Evolutionary conservation across 2,329 filamentous ascomycete genomes (phyloP).

Genomic region (Westerdykella ornata): DNA sequence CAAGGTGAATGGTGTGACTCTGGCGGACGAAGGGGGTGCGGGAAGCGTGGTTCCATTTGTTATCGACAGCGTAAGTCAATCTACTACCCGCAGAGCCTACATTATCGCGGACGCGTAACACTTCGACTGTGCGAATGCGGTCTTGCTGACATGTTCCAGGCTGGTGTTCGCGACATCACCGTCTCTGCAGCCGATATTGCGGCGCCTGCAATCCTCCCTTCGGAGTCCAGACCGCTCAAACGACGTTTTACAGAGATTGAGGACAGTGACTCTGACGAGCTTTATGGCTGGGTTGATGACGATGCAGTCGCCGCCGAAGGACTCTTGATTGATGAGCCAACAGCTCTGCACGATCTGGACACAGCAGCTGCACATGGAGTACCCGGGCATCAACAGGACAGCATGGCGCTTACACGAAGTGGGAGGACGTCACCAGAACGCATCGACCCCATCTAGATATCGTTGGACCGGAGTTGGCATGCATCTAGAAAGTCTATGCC

Average conservation of each 20-base stretch:
- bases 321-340: slow-evolving; percentile 30
- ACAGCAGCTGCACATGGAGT: too few species aligned
- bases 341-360: neutral
- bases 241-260: slow-evolving; percentile 52
- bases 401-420: too few species aligned
- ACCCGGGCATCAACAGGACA: too few species aligned
- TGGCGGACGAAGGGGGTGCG: slow-evolving; percentile 38
- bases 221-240: slow-evolving; percentile 46
- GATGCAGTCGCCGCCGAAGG: slow-evolving; percentile 44
- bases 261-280: slow-evolving; percentile 57
- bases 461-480: too few species aligned
- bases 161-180: slow-evolving; percentile 29
- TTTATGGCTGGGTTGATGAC: slow-evolving; percentile 67
- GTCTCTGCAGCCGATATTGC: slow-evolving; percentile 28
- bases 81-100: slow-evolving; percentile 21
- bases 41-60: slow-evolving; percentile 47
- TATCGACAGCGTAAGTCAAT: slow-evolving; percentile 42
- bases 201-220: slow-evolving; percentile 14
- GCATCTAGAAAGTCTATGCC: too few species aligned
- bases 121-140: slow-evolving; percentile 8
- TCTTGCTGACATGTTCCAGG: slow-evolving; percentile 19
- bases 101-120: slow-evolving; percentile 12
- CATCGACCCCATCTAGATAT: too few species aligned
- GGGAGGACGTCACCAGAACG: too few species aligned
- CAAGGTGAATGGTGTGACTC: slow-evolving; percentile 38